phyloP scores from a whole-genome alignment of 305 asterid species.

The Rubia tinctorum region DNA sequence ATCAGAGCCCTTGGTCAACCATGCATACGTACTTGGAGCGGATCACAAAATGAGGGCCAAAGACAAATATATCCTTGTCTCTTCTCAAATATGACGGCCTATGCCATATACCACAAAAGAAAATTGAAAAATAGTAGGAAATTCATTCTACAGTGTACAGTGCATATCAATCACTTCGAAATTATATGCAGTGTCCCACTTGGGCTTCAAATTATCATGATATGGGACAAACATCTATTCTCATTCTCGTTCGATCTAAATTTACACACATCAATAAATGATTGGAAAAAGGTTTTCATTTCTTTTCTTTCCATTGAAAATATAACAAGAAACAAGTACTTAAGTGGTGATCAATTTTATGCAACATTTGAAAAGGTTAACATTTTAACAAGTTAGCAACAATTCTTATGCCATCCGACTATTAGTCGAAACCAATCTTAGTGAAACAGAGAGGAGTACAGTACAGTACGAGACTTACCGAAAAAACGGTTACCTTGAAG shows the following conservation, averaged over 20 bases:
- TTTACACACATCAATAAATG: neutral
- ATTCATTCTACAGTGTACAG: constrained; percentile 14
- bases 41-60: constrained; percentile 20
- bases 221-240: constrained; percentile 27
- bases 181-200: constrained; percentile 12
- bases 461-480: neutral
- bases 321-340: neutral
- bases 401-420: neutral
- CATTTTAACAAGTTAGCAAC: too few species aligned
- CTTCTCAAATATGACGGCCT: constrained; percentile 14
- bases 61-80: constrained; percentile 30
- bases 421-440: neutral
- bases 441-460: neutral
- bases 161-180: constrained; percentile 35
- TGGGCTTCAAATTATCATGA: constrained; percentile 9
- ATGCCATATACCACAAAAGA: constrained; percentile 11
- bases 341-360: constrained; percentile 5
- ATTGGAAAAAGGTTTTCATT: neutral
- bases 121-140: neutral
- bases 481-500: constrained; percentile 40
- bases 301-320: neutral
- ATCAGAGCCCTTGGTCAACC: constrained; percentile 32
- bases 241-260: constrained; percentile 13
- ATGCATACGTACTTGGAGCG: constrained; percentile 26
- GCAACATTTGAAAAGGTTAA: neutral